phyloP scores from a whole-genome alignment of 2,329 filamentous ascomycete species.

The Elsinoe necatrix region DNA sequence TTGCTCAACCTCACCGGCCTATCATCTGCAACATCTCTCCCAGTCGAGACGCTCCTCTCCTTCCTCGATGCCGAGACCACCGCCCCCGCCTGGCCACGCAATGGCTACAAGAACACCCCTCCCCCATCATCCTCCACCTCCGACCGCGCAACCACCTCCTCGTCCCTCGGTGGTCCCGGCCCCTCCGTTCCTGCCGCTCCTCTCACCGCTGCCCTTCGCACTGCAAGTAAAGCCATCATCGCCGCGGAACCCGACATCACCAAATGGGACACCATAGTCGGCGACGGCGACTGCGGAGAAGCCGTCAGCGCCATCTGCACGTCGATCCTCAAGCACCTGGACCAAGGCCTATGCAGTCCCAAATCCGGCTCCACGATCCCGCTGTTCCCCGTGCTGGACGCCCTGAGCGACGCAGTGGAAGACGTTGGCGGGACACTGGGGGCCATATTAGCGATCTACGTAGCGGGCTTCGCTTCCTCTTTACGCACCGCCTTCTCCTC shows the following conservation, averaged over 20 bases:
- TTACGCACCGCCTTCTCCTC: conserved; percentile 29
- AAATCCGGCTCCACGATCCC: conserved; percentile 19
- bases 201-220: conserved; percentile 34
- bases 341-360: conserved; percentile 23
- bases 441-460: conserved; percentile 31
- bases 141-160: conserved; percentile 15
- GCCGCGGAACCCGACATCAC: conserved; percentile 55
- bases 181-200: conserved; percentile 24
- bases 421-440: conserved; percentile 33
- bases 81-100: conserved; percentile 45
- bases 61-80: conserved; percentile 45
- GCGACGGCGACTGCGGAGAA: conserved; percentile 59
- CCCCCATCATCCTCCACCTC: conserved; percentile 3
- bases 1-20: conserved; percentile 45
- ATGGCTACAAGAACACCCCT: conserved; percentile 29
- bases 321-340: conserved; percentile 27
- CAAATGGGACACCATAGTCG: conserved; percentile 54
- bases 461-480: conserved; percentile 33
- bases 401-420: conserved; percentile 28
- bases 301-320: conserved; percentile 35
- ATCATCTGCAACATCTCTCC: conserved; percentile 33
- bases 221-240: conserved; percentile 42
- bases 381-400: conserved; percentile 30
- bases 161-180: conserved; percentile 18
- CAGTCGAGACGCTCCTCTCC: conserved; percentile 36